Evolutionary conservation across 495 filamentous ascomycete species (phyloP), one percentile per base, ranked within the genome.

Genomic region (Elaphomyces granulatus): DNA sequence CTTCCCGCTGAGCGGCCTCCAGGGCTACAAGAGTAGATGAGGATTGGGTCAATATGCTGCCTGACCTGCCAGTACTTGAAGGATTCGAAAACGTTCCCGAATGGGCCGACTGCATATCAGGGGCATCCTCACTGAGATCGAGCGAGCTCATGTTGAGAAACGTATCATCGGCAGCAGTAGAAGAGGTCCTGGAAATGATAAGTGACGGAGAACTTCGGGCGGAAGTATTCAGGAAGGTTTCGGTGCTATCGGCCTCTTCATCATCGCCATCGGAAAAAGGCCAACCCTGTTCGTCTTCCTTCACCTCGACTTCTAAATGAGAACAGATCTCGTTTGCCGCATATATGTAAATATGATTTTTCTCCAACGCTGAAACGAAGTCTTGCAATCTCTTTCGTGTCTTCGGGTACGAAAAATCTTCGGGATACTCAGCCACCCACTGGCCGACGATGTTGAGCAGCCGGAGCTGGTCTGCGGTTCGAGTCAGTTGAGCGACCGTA

Each of bases 401-500:
- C 38, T 70, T 70, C n/a, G 80, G 75, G 48, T 81, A 72, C 0
- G 85, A 82, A 63, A 95, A 92, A 58, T 98, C 90, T 2, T 83
- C 88, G 0, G 90, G 86, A 59, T 96, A 94, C 20, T 74, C 71
- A n/a, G 77, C 74, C 1, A 87, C 73, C 90, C 90, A 98, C 49
- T 82, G 82, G 4, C 83, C 80, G 39, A 96, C 60, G n/a, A 87
- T 71, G 41, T 78, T 77, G 32, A 95, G 74, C 32, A 86, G 78
- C 37, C 87, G 73, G 44, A 87, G 67, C 59, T 98, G 88, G n/a
- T 73, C 68, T 4, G 77, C 72, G 21, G 78, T 85, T 45, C 75
- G 80, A 40, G 75, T 74, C 12, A 94, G 66, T 32, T 71, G 64
- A 33, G 71, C 65, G 4, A 67, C 67, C 38, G 71, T 77, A 48